Evolutionary conservation across 2,329 filamentous ascomycete species (phyloP).

Genomic region (Aspergillus fructus): DNA sequence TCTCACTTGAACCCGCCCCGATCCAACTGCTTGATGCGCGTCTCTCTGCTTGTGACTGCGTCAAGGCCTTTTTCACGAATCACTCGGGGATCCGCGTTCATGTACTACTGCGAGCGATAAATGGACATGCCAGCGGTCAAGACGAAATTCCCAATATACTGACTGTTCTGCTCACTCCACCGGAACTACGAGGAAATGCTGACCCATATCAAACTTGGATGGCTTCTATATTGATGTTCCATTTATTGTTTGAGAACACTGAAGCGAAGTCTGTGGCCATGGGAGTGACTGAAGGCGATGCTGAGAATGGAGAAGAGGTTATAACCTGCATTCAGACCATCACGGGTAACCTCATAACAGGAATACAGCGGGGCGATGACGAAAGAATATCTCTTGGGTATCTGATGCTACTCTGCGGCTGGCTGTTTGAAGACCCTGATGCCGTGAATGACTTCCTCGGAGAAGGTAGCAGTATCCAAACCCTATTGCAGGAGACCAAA

Average conservation of each 20-base stretch:
- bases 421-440: constrained; percentile 89
- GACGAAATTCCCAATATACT: constrained; percentile 88
- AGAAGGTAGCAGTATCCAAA: constrained; percentile 90
- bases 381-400: constrained; percentile 79
- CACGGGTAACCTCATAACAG: constrained; percentile 78
- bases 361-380: constrained; percentile 73
- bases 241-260: constrained; percentile 76
- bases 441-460: constrained; percentile 90
- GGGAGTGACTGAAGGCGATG: constrained; percentile 83
- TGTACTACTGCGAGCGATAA: constrained; percentile 84
- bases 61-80: constrained; percentile 87
- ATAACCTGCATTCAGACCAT: constrained; percentile 90
- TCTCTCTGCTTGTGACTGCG: constrained; percentile 80
- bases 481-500: constrained; percentile 72
- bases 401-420: constrained; percentile 81
- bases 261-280: constrained; percentile 78
- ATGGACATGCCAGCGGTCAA: constrained; percentile 73
- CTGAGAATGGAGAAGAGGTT: constrained; percentile 86
- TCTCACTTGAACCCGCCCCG: constrained; percentile 69
- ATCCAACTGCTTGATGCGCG: constrained; percentile 74
- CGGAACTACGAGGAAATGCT: constrained; percentile 58
- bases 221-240: constrained; percentile 80
- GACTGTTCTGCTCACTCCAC: constrained; percentile 72
- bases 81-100: constrained; percentile 80
- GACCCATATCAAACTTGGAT: constrained; percentile 93